Base-by-base conservation (phyloP, 192 early-diverging fungal genomes). In the Podochytrium sp. region DNA sequence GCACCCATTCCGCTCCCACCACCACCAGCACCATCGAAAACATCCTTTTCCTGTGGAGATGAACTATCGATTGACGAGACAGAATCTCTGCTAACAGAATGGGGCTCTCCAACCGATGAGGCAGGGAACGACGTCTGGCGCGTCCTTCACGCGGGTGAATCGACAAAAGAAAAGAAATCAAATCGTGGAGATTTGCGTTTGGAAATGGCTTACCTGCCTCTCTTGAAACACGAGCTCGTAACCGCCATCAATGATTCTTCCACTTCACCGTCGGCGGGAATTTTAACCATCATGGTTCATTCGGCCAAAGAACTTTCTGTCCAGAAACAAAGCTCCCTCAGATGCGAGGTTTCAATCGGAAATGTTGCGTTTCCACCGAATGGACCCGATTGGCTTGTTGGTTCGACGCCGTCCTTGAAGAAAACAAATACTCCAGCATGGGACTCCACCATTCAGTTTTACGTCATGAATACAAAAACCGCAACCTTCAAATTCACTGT, bases 391-490 rank as follows among this genome's bases (percentile, higher is more conserved):
- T 60, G 30, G 20, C 34, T 59, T 55, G 41, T 74, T 6, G 78
- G 62, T 20, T 47, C 37, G 27, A 92, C 95, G n/a, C 90, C 87
- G 47, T 78, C 77, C 25, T 85, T 89, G 61, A 93, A 88, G 62
- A 85, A 89, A 69, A 94, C 88, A 6, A 86, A 86, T 68, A 92
- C 88, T 62, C 96, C 96, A 37, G 84, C 87, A 34, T 98, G 92
- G 92, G 90, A 92, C 56, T 81, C 84, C 2, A 20, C 69, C 10
- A 32, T 87, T 50, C 91, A 91, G 63, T 62, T 90, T 2, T 94
- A 93, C 79, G 82, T 95, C 37, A 83, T 87, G n/a, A 91, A 98
- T 74, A 80, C 90, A 57, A 82, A 86, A 23, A 56, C 75, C 1
- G 82, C 91, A 25, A 79, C 86, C 27, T 83, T 93, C 47, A 78